Evolutionary conservation across 2,329 filamentous ascomycete species (phyloP).

Genomic region (Ambrosiella xylebori): DNA sequence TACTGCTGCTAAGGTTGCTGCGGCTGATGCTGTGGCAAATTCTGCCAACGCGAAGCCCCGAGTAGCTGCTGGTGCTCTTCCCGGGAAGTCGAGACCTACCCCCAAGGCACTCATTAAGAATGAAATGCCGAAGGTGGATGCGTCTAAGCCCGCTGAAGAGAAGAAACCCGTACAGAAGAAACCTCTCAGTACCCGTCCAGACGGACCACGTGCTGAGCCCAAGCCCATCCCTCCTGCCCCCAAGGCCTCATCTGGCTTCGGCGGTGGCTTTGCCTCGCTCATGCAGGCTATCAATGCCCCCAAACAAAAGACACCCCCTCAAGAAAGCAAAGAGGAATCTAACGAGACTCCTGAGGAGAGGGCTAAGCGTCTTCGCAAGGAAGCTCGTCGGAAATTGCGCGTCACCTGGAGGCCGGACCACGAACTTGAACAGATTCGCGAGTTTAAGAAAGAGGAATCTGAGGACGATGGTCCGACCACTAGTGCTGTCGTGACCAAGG

Average conservation of each 20-base stretch:
- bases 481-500: conserved; percentile 49
- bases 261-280: conserved; percentile 36
- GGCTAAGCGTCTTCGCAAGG: conserved; percentile 51
- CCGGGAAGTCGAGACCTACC: conserved; percentile 30
- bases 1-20: neutral
- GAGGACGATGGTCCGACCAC: conserved; percentile 45
- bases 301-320: conserved; percentile 24
- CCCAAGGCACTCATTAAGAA: conserved; percentile 25
- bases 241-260: conserved; percentile 18
- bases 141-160: conserved; percentile 13
- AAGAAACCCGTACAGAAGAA: conserved; percentile 14
- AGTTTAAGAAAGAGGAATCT: conserved; percentile 54
- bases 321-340: conserved; percentile 33
- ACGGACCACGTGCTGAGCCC: conserved; percentile 13
- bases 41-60: conserved; percentile 19
- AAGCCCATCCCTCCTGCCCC: conserved; percentile 16
- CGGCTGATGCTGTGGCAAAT: conserved; percentile 10
- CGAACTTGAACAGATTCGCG: conserved; percentile 46
- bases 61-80: conserved; percentile 17
- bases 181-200: conserved; percentile 16
- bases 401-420: conserved; percentile 55
- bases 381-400: conserved; percentile 49
- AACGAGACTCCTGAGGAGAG: conserved; percentile 52
- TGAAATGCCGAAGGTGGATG: conserved; percentile 15
- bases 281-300: conserved; percentile 33